A percentile compares a stretch with the other conserved stretches of the same genome.
Evolutionary conservation across 2,329 filamentous ascomycete genomes (phyloP).

Genomic region (Cladosporium sp.): DNA sequence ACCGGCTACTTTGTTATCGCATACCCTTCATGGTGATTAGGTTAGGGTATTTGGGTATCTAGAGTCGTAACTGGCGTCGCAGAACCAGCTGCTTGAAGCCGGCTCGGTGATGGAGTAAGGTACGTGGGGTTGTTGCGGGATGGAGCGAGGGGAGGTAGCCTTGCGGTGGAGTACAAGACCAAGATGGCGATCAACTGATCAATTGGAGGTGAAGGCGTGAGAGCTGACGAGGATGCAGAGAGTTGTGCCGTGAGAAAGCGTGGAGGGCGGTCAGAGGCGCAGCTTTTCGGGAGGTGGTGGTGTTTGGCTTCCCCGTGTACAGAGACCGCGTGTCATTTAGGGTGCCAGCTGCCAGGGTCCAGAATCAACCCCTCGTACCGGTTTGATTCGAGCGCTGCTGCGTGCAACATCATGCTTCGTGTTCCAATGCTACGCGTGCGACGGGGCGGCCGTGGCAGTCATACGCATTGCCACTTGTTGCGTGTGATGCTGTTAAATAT

Average conservation of each 20-base stretch:
- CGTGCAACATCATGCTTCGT: too few species aligned
- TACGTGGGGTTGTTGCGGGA: not conserved
- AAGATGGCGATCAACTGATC: not conserved
- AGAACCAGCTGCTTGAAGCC: constrained; percentile 8
- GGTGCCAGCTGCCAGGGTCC: too few species aligned
- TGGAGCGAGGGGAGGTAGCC: constrained; percentile 15
- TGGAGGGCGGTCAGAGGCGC: not conserved
- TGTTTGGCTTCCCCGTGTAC: not conserved
- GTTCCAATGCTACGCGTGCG: too few species aligned
- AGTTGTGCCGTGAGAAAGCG: too few species aligned
- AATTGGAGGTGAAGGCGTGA: not conserved
- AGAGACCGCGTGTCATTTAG: too few species aligned
- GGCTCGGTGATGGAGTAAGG: constrained; percentile 1
- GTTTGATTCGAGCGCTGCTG: too few species aligned
- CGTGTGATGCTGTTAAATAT: too few species aligned
- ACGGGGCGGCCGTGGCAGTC: too few species aligned
- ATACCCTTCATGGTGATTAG: constrained; percentile 36
- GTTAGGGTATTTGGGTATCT: constrained; percentile 16
- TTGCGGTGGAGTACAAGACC: constrained; percentile 33
- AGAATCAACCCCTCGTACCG: too few species aligned
- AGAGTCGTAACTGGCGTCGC: constrained; percentile 1
- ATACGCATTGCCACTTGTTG: too few species aligned
- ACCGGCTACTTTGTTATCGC: constrained; percentile 6
- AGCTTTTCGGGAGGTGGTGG: not conserved
- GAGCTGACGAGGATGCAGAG: too few species aligned